These are phyloP conservation scores for Debaryomyces prosopidis DNA, from an alignment of 805 yeast genomes.

Conservation along the genomic window DNA sequence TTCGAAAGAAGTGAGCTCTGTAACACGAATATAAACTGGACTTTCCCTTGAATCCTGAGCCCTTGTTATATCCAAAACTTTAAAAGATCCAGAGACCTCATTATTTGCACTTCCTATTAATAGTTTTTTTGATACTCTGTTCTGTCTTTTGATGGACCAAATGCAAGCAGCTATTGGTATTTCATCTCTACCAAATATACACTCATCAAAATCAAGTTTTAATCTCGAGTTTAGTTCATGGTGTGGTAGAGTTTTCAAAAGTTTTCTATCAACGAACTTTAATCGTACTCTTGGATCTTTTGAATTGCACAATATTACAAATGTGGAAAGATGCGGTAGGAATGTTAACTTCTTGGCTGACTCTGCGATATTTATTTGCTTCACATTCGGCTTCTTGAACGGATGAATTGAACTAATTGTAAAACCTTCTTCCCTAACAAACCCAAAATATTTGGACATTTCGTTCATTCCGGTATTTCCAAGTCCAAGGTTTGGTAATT, in stretches of 20 bases:
- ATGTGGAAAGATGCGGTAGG: constrained; percentile 26
- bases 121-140: constrained; percentile 34
- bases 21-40: constrained; percentile 17
- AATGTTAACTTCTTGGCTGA: constrained; percentile 31
- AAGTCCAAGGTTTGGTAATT: constrained; percentile 4
- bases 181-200: constrained; percentile 27
- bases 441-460: constrained; percentile 3
- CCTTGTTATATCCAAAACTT: constrained; percentile 33
- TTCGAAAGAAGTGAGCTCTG: constrained; percentile 33
- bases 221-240: constrained; percentile 19
- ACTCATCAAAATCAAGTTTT: constrained; percentile 3
- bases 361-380: constrained; percentile 33
- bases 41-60: constrained; percentile 10
- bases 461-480: neutral
- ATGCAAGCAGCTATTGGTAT: constrained; percentile 30
- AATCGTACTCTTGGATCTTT: constrained; percentile 25
- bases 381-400: constrained; percentile 22
- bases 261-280: constrained; percentile 34
- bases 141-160: constrained; percentile 35
- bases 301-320: constrained; percentile 32
- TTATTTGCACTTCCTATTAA: constrained; percentile 28
- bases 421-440: constrained; percentile 39
- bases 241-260: constrained; percentile 21
- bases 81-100: constrained; percentile 27
- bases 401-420: constrained; percentile 25